These are phyloP conservation scores for Arthrobotrys iridis DNA, from an alignment of 2,329 filamentous ascomycete species.

Conservation along the genomic window DNA sequence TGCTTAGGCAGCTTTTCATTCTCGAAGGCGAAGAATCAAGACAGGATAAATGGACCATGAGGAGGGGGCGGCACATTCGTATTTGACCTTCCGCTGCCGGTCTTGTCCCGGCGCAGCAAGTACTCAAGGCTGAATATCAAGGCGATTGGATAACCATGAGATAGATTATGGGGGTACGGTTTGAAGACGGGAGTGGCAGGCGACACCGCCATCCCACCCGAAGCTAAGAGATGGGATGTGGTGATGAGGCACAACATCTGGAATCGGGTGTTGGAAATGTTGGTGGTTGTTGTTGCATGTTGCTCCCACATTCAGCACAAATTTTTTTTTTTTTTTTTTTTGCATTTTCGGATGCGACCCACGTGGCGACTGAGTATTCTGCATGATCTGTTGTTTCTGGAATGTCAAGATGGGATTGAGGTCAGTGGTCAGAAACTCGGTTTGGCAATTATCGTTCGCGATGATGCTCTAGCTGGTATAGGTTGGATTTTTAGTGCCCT, in stretches of 20 bases:
- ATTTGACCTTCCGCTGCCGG: background rate
- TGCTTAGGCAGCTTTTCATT: slow-evolving; percentile 11
- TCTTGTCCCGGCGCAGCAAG: background rate
- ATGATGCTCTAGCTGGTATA: background rate
- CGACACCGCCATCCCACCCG: slow-evolving; percentile 1
- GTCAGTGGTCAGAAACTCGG: background rate
- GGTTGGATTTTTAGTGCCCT: background rate
- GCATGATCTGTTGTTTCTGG: background rate
- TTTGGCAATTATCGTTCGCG: background rate
- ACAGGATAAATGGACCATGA: slow-evolving; percentile 1
- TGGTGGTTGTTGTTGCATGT: background rate
- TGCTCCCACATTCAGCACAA: background rate
- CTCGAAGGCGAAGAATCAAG: slow-evolving; percentile 7
- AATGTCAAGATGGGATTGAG: background rate
- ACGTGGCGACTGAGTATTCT: background rate
- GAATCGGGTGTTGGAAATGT: background rate
- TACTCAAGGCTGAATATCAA: background rate
- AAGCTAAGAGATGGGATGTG: background rate
- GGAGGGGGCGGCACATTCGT: background rate
- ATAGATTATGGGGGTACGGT: no score
- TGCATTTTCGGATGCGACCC: background rate
- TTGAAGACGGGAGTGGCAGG: slow-evolving; percentile 8
- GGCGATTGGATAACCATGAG: background rate
- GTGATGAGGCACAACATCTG: background rate
- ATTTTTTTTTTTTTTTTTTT: no score